Evolutionary conservation across 371 early-diverging fungal genomes (phyloP).

Genomic region (Rhizopus stolonifer): DNA sequence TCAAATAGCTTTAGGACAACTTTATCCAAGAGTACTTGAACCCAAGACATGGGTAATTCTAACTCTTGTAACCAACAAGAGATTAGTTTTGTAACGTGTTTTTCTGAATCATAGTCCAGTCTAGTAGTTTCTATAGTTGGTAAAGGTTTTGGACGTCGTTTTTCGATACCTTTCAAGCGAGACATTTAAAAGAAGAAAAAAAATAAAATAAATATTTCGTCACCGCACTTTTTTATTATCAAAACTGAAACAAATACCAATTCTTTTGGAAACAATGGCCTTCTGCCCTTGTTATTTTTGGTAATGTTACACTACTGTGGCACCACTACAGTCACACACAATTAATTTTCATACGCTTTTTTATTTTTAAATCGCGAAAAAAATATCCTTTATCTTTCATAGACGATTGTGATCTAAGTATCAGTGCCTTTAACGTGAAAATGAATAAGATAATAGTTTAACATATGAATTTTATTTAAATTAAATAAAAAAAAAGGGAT

Average conservation of each 20-base stretch:
- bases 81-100: slow-evolving; percentile 25
- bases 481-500: no score
- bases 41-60: slow-evolving; percentile 22
- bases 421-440: no score
- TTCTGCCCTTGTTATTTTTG: no score
- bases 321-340: no score
- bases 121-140: slow-evolving; percentile 1
- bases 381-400: no score
- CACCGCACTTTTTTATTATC: slow-evolving; percentile 18
- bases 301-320: no score
- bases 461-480: no score
- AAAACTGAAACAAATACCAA: slow-evolving; percentile 57
- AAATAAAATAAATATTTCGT: not conserved
- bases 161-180: not conserved
- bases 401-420: no score
- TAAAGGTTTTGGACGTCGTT: slow-evolving; percentile 7
- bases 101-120: slow-evolving; percentile 29
- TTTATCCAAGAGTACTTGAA: slow-evolving; percentile 9
- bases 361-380: no score
- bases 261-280: slow-evolving; percentile 74
- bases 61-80: slow-evolving; percentile 25
- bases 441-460: no score
- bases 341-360: no score
- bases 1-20: slow-evolving; percentile 11
- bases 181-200: not conserved